phyloP scores from a whole-genome alignment of 768 basidiomycete genomes.

The Suillus placidus region DNA sequence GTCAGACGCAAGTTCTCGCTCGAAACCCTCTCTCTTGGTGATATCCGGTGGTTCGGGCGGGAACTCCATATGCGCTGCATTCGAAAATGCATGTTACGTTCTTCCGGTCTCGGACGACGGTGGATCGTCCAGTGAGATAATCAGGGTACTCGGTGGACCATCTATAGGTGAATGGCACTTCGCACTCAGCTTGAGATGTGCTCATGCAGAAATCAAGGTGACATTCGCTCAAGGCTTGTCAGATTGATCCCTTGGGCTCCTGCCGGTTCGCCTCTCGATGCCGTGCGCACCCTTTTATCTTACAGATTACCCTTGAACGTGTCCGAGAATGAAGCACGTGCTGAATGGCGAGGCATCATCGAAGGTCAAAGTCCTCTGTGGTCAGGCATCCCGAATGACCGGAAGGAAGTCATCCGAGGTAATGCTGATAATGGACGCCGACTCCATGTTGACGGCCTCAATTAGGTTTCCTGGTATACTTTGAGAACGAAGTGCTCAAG shows the following conservation, averaged over 20 bases:
- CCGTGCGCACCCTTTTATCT: conserved; percentile 76
- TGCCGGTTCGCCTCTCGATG: conserved; percentile 61
- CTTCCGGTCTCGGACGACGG: conserved; percentile 96
- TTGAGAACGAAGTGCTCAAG: conserved; percentile 84
- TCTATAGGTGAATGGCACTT: conserved; percentile 62
- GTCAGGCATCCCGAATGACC: conserved; percentile 84
- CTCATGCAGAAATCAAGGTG: conserved; percentile 50
- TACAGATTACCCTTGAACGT: conserved; percentile 73
- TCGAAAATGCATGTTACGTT: conserved; percentile 76
- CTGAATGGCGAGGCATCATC: conserved; percentile 91
- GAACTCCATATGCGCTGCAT: conserved; percentile 87
- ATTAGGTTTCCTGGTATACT: conserved; percentile 88
- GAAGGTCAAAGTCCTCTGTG: conserved; percentile 84
- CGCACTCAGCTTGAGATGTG: conserved; percentile 13
- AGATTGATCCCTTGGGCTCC: conserved; percentile 78
- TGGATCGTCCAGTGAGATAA: conserved; percentile 93
- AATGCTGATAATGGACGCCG: background rate
- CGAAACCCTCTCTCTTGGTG: conserved; percentile 48
- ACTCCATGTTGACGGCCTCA: background rate
- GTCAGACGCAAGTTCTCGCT: conserved; percentile 9
- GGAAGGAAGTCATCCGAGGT: conserved; percentile 92
- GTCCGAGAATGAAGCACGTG: conserved; percentile 76
- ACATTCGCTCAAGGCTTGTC: conserved; percentile 86
- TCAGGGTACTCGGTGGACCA: conserved; percentile 85
- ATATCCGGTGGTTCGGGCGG: conserved; percentile 96